Percentiles rank a stretch among this genome's conserved stretches.
Evolutionary conservation across 2,329 filamentous ascomycete genomes (phyloP).

Genomic region (Calonectria pauciramosa): DNA sequence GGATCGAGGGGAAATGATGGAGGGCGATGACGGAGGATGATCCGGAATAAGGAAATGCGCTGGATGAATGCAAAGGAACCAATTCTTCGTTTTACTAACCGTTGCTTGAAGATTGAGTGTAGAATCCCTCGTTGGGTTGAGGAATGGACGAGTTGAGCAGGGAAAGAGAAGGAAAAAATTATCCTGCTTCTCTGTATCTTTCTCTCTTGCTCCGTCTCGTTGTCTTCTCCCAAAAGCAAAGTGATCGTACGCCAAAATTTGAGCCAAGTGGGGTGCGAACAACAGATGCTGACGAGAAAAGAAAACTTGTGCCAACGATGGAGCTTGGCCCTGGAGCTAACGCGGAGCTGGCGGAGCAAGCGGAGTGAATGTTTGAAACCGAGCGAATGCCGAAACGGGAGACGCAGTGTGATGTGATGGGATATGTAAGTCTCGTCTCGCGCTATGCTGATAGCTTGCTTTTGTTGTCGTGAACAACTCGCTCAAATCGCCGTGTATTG

Average conservation of each 20-base stretch:
- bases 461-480: conserved; percentile 1
- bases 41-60: not conserved
- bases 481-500: conserved; percentile 9
- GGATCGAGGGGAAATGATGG: conserved; percentile 30
- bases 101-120: conserved; percentile 24
- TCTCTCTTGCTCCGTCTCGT: not conserved
- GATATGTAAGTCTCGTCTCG: conserved; percentile 23
- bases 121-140: conserved; percentile 1
- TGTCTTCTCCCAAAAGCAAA: conserved; percentile 26
- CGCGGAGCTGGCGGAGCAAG: conserved; percentile 36
- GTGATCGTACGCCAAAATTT: conserved; percentile 29
- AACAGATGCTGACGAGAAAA: conserved; percentile 39
- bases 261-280: conserved; percentile 40
- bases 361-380: conserved; percentile 35
- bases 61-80: conserved; percentile 10
- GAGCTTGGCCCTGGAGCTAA: conserved; percentile 39
- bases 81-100: conserved; percentile 19
- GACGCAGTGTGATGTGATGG: conserved; percentile 32
- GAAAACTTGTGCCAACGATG: conserved; percentile 18
- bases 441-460: conserved; percentile 15
- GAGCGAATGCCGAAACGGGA: conserved; percentile 35
- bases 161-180: conserved; percentile 6
- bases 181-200: conserved; percentile 15
- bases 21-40: conserved; percentile 28
- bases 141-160: conserved; percentile 5